These are phyloP conservation scores for Penicillium pulvis DNA, from an alignment of 495 filamentous ascomycete genomes.

Conservation along the genomic window DNA sequence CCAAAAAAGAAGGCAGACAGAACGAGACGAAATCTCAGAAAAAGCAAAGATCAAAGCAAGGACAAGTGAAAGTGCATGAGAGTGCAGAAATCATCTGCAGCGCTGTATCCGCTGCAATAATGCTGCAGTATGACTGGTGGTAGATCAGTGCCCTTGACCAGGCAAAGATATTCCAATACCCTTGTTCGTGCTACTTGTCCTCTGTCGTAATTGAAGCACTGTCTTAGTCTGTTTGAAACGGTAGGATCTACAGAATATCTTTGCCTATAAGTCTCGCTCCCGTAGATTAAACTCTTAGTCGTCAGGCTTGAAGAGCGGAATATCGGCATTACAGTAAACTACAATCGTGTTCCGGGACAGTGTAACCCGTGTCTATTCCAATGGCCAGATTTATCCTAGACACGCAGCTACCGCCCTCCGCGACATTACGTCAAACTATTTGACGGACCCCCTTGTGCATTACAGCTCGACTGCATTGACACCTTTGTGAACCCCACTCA, in stretches of 20 bases:
- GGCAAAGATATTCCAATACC: background rate
- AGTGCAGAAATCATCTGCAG: background rate
- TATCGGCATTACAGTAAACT: too few relatives aligned
- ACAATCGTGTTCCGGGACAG: too few relatives aligned
- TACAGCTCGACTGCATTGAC: too few relatives aligned
- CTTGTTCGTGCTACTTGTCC: conserved; percentile 1
- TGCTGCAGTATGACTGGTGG: background rate
- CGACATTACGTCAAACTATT: background rate
- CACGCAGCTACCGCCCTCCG: background rate
- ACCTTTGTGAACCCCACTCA: too few relatives aligned
- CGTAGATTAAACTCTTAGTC: background rate
- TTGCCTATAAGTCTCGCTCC: background rate
- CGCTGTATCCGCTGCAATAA: background rate
- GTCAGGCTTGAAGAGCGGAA: too few relatives aligned
- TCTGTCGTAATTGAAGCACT: background rate
- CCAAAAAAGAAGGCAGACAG: background rate
- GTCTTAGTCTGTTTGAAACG: too few relatives aligned
- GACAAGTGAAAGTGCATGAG: background rate
- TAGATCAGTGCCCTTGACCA: background rate
- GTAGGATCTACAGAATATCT: too few relatives aligned
- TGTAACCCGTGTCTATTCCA: background rate
- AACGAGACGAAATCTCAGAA: background rate
- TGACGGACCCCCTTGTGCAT: background rate
- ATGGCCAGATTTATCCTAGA: background rate
- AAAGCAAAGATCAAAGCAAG: too few relatives aligned